Base-by-base conservation (phyloP, 805 yeast genomes). In the Myxozyma geophila region DNA sequence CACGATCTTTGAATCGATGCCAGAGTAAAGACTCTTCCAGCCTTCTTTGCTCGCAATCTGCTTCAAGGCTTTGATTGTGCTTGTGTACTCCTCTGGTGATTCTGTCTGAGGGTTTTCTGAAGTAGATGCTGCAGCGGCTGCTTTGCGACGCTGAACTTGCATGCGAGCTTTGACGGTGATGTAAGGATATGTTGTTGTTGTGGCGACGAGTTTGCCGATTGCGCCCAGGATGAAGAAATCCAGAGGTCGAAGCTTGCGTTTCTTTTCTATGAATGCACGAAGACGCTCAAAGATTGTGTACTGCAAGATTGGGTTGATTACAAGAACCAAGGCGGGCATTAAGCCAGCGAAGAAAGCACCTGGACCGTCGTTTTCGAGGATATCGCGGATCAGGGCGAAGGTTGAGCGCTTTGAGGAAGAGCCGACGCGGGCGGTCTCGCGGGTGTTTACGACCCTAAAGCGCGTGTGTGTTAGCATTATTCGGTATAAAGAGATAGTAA, bases 151-250 rank as follows among this genome's bases (percentile, higher is more conserved):
- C 36, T 54, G 63, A 12, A 64, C 78, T 77, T 92, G 97, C 89
- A 90, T 86, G 74, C 97, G 87, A 6, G 96, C 81, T 77, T 93
- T 90, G 73, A 92, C 78, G 3, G 98, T 92, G 73, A 92, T 87
- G 76, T 91, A 90, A 2, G 98, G 98, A 75, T 92, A 92, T 0
- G 98, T 92, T 61, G 86, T 82, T 33, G 88, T 81, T 12, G 97
- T 92, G n/a, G 98, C 96, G 62, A 89, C 81, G 68, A 92, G 81
- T 77, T 92, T 92, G 33, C 97, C 96, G 49, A 92, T 74, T 0
- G 97, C 97, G 33, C 98, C 98, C 63, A 92, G 80, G 67, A 89
- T 76, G 72, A 92, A 89, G 4, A 96, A 96, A 76, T 91, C 91
- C 39, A 82, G 69, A 2, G 97, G 85, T 6, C 88, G 83, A 58